Evolutionary conservation across 768 basidiomycete genomes (phyloP).

Genomic region (Collybiopsis luxurians): DNA sequence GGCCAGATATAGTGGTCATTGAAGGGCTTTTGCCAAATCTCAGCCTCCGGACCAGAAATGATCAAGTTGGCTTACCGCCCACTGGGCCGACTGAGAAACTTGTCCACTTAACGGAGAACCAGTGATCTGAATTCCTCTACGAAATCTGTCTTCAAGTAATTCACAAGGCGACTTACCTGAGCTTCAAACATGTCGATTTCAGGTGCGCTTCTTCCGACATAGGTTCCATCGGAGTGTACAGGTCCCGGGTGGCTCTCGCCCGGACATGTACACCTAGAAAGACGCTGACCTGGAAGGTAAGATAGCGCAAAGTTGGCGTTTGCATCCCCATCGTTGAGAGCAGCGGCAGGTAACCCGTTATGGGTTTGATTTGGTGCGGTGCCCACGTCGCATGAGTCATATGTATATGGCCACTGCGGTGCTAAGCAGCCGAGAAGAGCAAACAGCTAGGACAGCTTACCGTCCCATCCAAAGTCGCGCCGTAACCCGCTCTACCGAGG

Average conservation of each 20-base stretch:
- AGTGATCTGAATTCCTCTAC: no score
- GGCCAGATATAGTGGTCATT: slow-evolving; percentile 69
- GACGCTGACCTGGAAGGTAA: slow-evolving; percentile 75
- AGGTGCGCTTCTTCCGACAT: slow-evolving; percentile 79
- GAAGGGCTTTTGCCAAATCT: slow-evolving; percentile 60
- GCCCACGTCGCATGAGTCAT: slow-evolving; percentile 81
- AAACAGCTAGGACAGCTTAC: slow-evolving; percentile 37
- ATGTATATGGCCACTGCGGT: slow-evolving; percentile 76
- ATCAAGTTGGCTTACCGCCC: slow-evolving; percentile 51
- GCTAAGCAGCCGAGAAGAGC: slow-evolving; percentile 2
- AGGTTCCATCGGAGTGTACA: slow-evolving; percentile 66
- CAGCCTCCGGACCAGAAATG: not conserved
- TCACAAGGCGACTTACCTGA: no score
- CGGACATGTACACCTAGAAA: slow-evolving; percentile 84
- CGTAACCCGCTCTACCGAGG: slow-evolving; percentile 75
- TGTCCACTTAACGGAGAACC: slow-evolving; percentile 42
- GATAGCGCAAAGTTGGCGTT: slow-evolving; percentile 47
- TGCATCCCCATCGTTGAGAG: slow-evolving; percentile 58
- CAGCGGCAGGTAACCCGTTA: slow-evolving; percentile 63
- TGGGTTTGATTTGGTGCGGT: slow-evolving; percentile 80
- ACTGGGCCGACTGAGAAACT: slow-evolving; percentile 86
- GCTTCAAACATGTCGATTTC: slow-evolving; percentile 94
- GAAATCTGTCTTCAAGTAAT: no score
- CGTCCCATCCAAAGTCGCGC: slow-evolving; percentile 79
- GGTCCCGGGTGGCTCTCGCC: slow-evolving; percentile 87